These are phyloP conservation scores for Cryphonectria nitschkei DNA, from an alignment of 2,329 filamentous ascomycete species.

Conservation along the genomic window DNA sequence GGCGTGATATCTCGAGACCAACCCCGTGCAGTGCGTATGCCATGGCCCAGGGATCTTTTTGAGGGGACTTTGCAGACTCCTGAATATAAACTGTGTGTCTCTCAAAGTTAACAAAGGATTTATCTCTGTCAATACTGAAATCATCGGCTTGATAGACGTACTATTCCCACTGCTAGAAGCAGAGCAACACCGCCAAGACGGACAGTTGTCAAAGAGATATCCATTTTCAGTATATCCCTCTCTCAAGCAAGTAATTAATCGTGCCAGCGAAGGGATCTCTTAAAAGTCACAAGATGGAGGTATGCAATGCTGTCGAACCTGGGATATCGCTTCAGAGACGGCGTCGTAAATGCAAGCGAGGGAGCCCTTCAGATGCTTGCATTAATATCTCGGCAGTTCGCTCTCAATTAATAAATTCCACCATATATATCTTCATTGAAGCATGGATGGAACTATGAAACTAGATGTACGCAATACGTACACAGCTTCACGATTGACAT, in stretches of 20 bases:
- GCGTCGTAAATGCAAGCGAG: background rate
- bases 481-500: background rate
- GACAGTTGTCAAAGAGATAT: conserved; percentile 40
- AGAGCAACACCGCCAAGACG: background rate
- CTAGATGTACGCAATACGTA: background rate
- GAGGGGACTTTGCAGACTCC: background rate
- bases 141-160: background rate
- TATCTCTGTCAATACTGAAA: background rate
- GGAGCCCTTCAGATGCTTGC: background rate
- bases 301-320: background rate
- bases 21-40: conserved; percentile 34
- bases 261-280: background rate
- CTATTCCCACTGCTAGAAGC: background rate
- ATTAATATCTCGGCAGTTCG: background rate
- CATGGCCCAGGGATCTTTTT: conserved; percentile 33
- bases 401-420: background rate
- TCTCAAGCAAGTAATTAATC: background rate
- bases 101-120: background rate
- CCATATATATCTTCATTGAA: background rate
- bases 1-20: conserved; percentile 26
- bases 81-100: background rate
- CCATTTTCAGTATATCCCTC: conserved; percentile 36
- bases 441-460: background rate
- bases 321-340: background rate
- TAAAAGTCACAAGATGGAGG: background rate